Percentiles rank a stretch among this genome's conserved stretches.
These are phyloP conservation scores for Pseudogymnoascus sp. DNA, from an alignment of 2,329 filamentous ascomycete genomes.

Conservation along the genomic window DNA sequence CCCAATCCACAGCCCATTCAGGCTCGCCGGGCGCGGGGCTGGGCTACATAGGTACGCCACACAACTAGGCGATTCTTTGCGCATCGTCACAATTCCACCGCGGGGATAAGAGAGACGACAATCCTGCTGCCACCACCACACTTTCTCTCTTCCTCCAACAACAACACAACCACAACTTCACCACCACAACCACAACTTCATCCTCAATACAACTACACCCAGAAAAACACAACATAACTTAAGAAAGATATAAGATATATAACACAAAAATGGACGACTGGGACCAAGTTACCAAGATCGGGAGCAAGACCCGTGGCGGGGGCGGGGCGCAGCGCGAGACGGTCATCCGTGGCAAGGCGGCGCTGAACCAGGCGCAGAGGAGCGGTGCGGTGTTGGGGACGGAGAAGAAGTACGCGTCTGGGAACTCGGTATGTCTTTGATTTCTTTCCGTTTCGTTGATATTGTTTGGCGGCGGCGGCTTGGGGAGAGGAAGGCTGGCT, in stretches of 20 bases:
- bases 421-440: conserved; percentile 65
- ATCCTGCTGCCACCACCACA: neutral
- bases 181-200: conserved; percentile 14
- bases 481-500: too few relatives aligned
- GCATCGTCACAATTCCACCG: conserved; percentile 10
- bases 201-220: conserved; percentile 13
- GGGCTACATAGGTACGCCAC: neutral
- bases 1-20: neutral
- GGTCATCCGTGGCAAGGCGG: conserved; percentile 73
- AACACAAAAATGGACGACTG: conserved; percentile 60
- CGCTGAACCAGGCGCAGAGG: conserved; percentile 84
- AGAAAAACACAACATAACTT: too few relatives aligned
- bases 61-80: neutral
- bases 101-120: neutral
- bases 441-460: too few relatives aligned
- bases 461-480: too few relatives aligned
- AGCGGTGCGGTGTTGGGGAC: conserved; percentile 68
- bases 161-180: too few relatives aligned
- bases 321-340: conserved; percentile 68
- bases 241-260: too few relatives aligned
- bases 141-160: conserved; percentile 12
- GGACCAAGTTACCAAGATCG: conserved; percentile 88
- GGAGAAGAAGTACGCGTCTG: conserved; percentile 83
- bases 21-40: conserved; percentile 3
- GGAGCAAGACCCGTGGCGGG: conserved; percentile 68